These are phyloP conservation scores for Alloteropsis angusta DNA, from an alignment of 202 grass and related monocot species.

Conservation along the genomic window DNA sequence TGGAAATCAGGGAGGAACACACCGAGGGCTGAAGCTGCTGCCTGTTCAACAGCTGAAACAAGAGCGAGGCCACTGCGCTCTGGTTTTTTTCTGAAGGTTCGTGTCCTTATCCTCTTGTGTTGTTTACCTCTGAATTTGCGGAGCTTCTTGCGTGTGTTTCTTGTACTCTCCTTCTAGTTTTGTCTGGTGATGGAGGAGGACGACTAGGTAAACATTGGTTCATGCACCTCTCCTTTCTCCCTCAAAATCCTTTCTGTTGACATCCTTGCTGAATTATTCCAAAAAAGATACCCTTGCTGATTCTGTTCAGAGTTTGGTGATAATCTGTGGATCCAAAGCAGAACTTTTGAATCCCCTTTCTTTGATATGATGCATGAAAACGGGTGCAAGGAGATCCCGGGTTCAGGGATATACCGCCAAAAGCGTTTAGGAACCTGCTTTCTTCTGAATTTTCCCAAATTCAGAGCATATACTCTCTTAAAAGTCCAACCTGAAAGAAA, in stretches of 20 bases:
- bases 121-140: background rate
- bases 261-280: background rate
- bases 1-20: background rate
- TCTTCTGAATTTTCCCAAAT: background rate
- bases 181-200: background rate
- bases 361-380: constrained; percentile 1
- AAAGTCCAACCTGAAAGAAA: background rate
- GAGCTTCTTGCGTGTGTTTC: background rate
- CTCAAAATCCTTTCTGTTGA: background rate
- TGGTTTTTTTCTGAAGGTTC: background rate
- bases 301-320: background rate
- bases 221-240: background rate
- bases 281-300: background rate
- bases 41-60: background rate
- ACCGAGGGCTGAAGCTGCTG: background rate
- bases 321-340: background rate
- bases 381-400: constrained; percentile 1
- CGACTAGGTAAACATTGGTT: background rate
- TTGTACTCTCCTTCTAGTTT: background rate
- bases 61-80: background rate
- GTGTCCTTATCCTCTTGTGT: background rate
- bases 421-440: background rate
- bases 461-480: background rate
- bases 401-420: constrained; percentile 8
- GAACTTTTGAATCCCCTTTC: background rate